phyloP scores from a whole-genome alignment of 352 stramenopile genomes.

The Globisporangium cystogenes region DNA sequence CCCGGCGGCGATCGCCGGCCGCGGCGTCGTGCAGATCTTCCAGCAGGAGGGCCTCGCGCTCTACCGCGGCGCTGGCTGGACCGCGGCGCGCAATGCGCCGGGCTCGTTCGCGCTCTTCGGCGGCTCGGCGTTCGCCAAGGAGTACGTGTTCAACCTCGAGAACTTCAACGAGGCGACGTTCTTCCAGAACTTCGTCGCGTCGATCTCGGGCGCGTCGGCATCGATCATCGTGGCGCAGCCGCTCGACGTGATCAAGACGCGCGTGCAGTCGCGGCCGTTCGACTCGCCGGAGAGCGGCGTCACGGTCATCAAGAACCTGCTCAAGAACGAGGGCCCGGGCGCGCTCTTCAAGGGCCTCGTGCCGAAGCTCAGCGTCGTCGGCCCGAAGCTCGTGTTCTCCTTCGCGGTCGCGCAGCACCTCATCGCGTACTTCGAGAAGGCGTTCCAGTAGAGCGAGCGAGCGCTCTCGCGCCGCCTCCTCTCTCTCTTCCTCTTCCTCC shows the following conservation, averaged over 20 bases:
- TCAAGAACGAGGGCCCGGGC: constrained; percentile 88
- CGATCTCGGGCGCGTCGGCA: constrained; percentile 71
- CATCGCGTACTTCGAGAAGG: constrained; percentile 93
- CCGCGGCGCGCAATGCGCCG: constrained; percentile 91
- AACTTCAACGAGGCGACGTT: constrained; percentile 89
- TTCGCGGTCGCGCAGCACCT: constrained; percentile 94
- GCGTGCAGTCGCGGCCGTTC: constrained; percentile 92
- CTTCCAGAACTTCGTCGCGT: constrained; percentile 90
- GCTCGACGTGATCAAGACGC: constrained; percentile 95
- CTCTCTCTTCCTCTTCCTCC: neutral
- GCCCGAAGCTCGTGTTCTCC: constrained; percentile 95
- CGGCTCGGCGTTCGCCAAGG: constrained; percentile 83
- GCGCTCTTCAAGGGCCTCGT: constrained; percentile 95
- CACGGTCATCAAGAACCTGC: constrained; percentile 89
- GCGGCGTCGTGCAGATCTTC: constrained; percentile 92
- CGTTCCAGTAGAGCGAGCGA: constrained; percentile 25
- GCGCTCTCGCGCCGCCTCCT: neutral
- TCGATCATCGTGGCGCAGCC: constrained; percentile 91
- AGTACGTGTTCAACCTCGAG: constrained; percentile 89
- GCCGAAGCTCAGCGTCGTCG: constrained; percentile 94
- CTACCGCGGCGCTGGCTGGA: constrained; percentile 91
- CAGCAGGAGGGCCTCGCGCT: constrained; percentile 87
- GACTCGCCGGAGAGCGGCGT: constrained; percentile 91
- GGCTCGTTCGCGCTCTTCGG: constrained; percentile 95
- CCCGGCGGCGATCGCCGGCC: constrained; percentile 88